These are phyloP conservation scores for Lodderomyces elongisporus DNA, from an alignment of 1,139 yeast genomes.

Conservation along the genomic window DNA sequence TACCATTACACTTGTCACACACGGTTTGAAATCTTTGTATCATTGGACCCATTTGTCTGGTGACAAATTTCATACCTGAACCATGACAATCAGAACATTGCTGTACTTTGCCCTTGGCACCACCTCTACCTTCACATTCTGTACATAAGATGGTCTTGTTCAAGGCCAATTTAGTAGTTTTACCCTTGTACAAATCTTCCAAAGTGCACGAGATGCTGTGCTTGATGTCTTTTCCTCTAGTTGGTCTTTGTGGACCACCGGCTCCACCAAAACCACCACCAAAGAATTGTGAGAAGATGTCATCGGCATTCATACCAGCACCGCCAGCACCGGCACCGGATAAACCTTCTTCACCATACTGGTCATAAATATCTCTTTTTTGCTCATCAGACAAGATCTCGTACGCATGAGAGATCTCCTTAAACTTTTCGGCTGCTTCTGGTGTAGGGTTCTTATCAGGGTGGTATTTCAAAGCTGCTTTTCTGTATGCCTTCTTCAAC, in stretches of 20 bases:
- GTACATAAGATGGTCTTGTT: conserved; percentile 89
- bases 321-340: conserved; percentile 69
- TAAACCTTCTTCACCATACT: conserved; percentile 90
- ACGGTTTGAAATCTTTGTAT: conserved; percentile 95
- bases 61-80: conserved; percentile 84
- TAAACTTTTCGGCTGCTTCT: conserved; percentile 94
- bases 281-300: conserved; percentile 89
- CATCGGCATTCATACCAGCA: conserved; percentile 79
- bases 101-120: conserved; percentile 86
- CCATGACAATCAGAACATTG: conserved; percentile 85
- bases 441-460: conserved; percentile 81
- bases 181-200: conserved; percentile 93
- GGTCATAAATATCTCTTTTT: conserved; percentile 86
- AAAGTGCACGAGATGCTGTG: conserved; percentile 82
- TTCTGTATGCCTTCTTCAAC: conserved; percentile 92
- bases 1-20: conserved; percentile 90
- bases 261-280: conserved; percentile 50
- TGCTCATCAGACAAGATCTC: conserved; percentile 82
- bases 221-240: conserved; percentile 82
- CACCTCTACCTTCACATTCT: conserved; percentile 92
- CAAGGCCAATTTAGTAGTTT: conserved; percentile 87
- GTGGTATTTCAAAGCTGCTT: conserved; percentile 86
- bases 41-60: conserved; percentile 99
- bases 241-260: conserved; percentile 81
- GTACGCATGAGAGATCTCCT: conserved; percentile 86